Evolutionary conservation across 2,329 filamentous ascomycete genomes (phyloP).

Genomic region (Alternaria tenuissima): DNA sequence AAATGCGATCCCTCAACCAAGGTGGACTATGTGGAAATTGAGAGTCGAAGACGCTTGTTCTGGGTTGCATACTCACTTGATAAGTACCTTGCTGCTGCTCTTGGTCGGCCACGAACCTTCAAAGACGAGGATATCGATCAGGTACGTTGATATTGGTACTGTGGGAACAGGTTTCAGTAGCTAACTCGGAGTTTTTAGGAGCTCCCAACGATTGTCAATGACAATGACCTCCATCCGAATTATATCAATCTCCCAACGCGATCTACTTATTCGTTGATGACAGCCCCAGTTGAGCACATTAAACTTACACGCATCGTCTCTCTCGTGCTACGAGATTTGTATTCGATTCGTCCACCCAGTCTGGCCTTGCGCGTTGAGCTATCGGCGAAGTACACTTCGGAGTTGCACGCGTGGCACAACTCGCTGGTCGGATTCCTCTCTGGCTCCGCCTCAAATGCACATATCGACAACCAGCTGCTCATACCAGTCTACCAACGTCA

Average conservation of each 20-base stretch:
- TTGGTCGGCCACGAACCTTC: slow-evolving; percentile 67
- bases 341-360: slow-evolving; percentile 50
- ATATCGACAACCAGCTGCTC: slow-evolving; percentile 54
- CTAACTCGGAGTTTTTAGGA: slow-evolving; percentile 36
- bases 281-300: slow-evolving; percentile 56
- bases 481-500: slow-evolving; percentile 63
- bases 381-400: slow-evolving; percentile 53
- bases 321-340: slow-evolving; percentile 56
- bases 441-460: slow-evolving; percentile 48
- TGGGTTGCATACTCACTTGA: slow-evolving; percentile 71
- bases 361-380: slow-evolving; percentile 47
- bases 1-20: slow-evolving; percentile 40
- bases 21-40: slow-evolving; percentile 57
- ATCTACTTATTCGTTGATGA: slow-evolving; percentile 53
- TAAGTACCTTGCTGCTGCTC: slow-evolving; percentile 69
- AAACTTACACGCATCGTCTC: slow-evolving; percentile 57
- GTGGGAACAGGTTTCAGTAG: background rate
- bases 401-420: slow-evolving; percentile 57
- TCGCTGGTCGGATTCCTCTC: slow-evolving; percentile 55
- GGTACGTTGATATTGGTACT: slow-evolving; percentile 41
- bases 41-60: slow-evolving; percentile 67
- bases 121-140: slow-evolving; percentile 72
- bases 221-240: slow-evolving; percentile 39
- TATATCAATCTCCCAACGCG: slow-evolving; percentile 39
- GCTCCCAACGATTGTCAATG: slow-evolving; percentile 46